These are phyloP conservation scores for Backusella tarrabulga DNA, from an alignment of 192 early-diverging fungal genomes.

Conservation along the genomic window DNA sequence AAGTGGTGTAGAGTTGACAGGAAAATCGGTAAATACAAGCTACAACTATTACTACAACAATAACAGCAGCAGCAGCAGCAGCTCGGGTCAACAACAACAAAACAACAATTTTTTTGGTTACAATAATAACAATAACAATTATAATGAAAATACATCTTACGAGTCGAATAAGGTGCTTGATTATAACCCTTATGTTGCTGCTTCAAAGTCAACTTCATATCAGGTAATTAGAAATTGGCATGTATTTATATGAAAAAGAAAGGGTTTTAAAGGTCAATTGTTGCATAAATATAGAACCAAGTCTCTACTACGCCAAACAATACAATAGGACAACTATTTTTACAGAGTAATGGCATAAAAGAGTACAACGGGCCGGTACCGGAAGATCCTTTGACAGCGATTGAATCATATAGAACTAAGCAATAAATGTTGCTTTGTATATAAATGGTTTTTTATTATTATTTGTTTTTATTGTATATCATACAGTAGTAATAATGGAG, in stretches of 20 bases:
- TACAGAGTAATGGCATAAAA: neutral
- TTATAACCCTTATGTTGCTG: neutral
- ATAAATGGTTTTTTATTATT: neutral
- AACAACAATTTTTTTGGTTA: neutral
- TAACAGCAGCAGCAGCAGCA: neutral
- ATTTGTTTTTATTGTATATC: too few relatives aligned
- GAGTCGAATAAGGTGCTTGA: slow-evolving; percentile 1
- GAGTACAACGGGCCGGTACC: slow-evolving; percentile 1
- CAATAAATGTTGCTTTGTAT: neutral
- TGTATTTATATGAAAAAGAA: neutral
- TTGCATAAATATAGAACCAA: neutral
- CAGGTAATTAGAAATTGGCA: neutral
- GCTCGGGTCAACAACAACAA: neutral
- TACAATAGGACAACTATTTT: neutral
- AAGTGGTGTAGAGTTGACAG: neutral
- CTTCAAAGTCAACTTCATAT: slow-evolving; percentile 1
- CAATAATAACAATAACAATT: neutral
- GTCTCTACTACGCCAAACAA: neutral
- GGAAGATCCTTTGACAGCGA: slow-evolving; percentile 8
- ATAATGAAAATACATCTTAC: neutral
- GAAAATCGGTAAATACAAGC: neutral
- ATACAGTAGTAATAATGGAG: too few relatives aligned
- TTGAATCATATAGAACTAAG: slow-evolving; percentile 4
- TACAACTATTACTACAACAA: neutral
- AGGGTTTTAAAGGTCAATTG: neutral